Evolutionary conservation across 1,284 basidiomycete genomes (phyloP).

Genomic region (Puccinia coronata): DNA sequence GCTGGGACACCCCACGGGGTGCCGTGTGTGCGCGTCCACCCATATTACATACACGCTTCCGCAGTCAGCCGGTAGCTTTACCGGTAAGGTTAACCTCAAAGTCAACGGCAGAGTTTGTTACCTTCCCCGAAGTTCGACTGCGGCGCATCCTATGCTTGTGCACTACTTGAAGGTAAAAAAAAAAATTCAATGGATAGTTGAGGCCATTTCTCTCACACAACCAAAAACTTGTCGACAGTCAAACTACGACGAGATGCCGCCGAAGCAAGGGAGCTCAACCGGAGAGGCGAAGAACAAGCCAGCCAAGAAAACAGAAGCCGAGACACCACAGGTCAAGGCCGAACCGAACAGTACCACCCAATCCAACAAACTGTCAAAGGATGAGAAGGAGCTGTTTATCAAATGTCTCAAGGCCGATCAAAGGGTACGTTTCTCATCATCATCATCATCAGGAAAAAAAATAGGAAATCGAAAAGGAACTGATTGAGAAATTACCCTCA

Average conservation of each 20-base stretch:
- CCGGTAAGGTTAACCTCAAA: background rate
- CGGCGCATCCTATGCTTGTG: too few species aligned
- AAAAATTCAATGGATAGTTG: too few species aligned
- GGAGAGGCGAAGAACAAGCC: background rate
- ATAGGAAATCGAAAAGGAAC: too few species aligned
- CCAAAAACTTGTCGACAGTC: too few species aligned
- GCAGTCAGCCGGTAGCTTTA: background rate
- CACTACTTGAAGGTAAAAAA: background rate
- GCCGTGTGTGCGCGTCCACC: too few species aligned
- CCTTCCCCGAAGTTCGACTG: too few species aligned
- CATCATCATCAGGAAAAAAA: background rate
- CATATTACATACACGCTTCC: background rate
- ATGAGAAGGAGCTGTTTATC: conserved; percentile 45
- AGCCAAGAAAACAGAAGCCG: background rate
- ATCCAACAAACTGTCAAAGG: conserved; percentile 47
- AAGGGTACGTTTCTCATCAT: background rate
- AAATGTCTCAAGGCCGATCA: conserved; percentile 49
- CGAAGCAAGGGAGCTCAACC: conserved; percentile 18
- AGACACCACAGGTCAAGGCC: background rate
- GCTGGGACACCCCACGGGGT: too few species aligned
- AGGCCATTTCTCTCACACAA: too few species aligned
- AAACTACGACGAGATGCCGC: conserved; percentile 10
- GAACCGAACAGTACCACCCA: background rate
- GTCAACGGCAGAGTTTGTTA: background rate
- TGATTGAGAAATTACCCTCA: background rate